Conservation (phyloP, 257 asterid species). For the Solanum pinnatisectum region DNA sequence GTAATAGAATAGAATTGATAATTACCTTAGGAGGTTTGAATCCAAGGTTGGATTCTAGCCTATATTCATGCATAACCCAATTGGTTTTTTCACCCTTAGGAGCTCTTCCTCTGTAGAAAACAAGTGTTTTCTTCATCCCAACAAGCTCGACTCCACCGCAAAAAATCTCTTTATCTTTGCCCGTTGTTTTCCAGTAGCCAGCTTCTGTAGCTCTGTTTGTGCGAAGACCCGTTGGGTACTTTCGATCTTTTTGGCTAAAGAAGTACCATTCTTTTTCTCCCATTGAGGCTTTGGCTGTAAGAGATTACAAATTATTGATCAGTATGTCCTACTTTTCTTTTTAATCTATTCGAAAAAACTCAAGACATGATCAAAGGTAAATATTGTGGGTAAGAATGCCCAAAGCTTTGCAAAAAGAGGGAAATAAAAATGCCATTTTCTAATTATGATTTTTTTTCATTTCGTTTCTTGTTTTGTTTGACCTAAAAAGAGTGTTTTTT, state of each 20-base stretch:
- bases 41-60: conserved; percentile 38
- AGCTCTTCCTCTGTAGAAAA: conserved; percentile 78
- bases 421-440: background rate
- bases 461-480: no score
- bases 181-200: conserved; percentile 85
- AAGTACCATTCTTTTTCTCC: conserved; percentile 90
- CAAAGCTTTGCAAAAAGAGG: background rate
- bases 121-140: conserved; percentile 86
- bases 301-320: background rate
- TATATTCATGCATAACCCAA: conserved; percentile 90
- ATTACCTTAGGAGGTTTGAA: conserved; percentile 40
- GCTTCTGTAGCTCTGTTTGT: conserved; percentile 79
- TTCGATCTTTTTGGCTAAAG: conserved; percentile 66
- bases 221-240: conserved; percentile 72
- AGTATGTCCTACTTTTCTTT: no score
- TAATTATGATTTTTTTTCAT: no score
- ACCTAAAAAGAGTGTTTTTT: background rate
- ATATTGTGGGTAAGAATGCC: no score
- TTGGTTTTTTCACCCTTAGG: conserved; percentile 86
- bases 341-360: background rate
- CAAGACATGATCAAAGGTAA: no score
- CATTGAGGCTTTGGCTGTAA: conserved; percentile 69
- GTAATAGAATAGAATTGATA: background rate
- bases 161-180: conserved; percentile 73
- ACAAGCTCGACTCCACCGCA: conserved; percentile 37